Evolutionary conservation across 2,329 filamentous ascomycete genomes (phyloP), one percentile per base, ranked within the genome.

Genomic region (Chaetomium strumarium): DNA sequence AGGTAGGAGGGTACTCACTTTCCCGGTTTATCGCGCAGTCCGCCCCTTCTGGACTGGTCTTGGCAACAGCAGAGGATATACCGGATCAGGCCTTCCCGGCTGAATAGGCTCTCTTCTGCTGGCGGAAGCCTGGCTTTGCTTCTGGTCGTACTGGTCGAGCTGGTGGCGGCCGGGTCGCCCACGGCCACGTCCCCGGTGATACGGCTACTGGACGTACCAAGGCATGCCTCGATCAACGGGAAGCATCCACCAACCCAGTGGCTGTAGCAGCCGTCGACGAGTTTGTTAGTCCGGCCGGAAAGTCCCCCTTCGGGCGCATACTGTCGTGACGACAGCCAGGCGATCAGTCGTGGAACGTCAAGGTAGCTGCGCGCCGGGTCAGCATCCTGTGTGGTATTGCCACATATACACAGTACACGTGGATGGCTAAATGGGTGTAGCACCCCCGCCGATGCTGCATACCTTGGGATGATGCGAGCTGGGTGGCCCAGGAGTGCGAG

Each of bases 181-280:
- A 44, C 20, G 24, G 51, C 38, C 44, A 13, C 24, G 19, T 6
- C 14, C 39, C 38, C 51, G 16, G 39, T 6, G 60, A 55, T 41
- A 58, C 56, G 19, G 60, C 79, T 78, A 53, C n/a, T 14, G 52
- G 12, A 48, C 33, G 39, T 45, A 47, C 45, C 51, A 33, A 93
- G 72, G 50, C 85, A 85, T 52, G 89, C 88, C 73, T 96, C 87
- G 60, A 97, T 76, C 59, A 99, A 72, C 42, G 92, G 86, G 89
- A 91, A 99, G 73, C 91, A 97, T 50, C 87, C 88, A 50, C 93
- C 93, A 33, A 96, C 86, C 93, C 93, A 99, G 70, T 96, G 92
- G 67, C 89, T 95, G 73, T 99, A 99, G 72, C 93, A 99, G 42
- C 92, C 93, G 69, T 99, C 93, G 31, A 97, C 93, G 31, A 99